These are phyloP conservation scores for Trametes polyzona DNA, from an alignment of 1,284 basidiomycete species.

Conservation along the genomic window DNA sequence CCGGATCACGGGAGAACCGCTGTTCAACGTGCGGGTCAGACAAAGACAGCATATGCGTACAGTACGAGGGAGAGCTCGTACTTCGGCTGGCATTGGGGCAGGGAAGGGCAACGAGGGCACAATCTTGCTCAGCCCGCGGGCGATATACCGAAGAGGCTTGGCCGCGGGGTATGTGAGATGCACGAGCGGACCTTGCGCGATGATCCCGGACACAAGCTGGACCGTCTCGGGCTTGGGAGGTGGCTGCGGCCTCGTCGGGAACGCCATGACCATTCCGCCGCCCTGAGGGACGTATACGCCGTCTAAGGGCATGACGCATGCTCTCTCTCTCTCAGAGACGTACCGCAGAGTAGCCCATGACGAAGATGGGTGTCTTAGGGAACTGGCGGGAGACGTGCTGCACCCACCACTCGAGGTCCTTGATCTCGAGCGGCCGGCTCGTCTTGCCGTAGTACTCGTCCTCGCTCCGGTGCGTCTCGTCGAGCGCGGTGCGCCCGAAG, in stretches of 20 bases:
- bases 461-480: conserved; percentile 49
- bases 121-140: conserved; percentile 48
- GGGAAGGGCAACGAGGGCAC: conserved; percentile 64
- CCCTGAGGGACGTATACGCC: conserved; percentile 48
- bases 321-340: too few species aligned
- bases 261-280: conserved; percentile 69
- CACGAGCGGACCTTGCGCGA: conserved; percentile 72
- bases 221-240: conserved; percentile 46
- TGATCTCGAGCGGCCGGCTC: conserved; percentile 65
- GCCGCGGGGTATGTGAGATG: conserved; percentile 60
- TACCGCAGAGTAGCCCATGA: conserved; percentile 88
- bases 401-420: conserved; percentile 73
- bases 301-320: too few species aligned
- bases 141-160: conserved; percentile 54
- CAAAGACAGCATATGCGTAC: too few species aligned
- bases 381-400: conserved; percentile 49
- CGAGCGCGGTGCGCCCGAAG: conserved; percentile 78
- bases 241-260: conserved; percentile 49
- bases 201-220: conserved; percentile 63
- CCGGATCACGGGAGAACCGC: conserved; percentile 70
- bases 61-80: conserved; percentile 40
- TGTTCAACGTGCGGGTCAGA: conserved; percentile 31
- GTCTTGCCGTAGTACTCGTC: conserved; percentile 69
- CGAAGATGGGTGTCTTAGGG: conserved; percentile 60
- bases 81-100: conserved; percentile 58